These are phyloP conservation scores for Fusarium praegraminearum DNA, from an alignment of 2,329 filamentous ascomycete species.

Conservation along the genomic window DNA sequence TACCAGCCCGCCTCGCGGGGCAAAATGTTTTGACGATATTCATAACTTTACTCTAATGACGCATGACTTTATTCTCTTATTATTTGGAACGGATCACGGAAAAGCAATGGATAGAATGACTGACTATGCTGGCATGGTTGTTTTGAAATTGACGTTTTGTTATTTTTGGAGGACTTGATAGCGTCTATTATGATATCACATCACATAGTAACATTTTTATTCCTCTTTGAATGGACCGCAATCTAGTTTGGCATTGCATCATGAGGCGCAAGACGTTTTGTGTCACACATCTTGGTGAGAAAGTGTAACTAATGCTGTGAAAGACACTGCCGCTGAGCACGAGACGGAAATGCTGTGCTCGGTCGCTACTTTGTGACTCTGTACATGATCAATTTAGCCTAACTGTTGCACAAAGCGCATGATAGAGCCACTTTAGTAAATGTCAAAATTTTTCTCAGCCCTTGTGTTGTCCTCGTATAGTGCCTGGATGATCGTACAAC, in stretches of 20 bases:
- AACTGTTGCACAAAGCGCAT: not conserved
- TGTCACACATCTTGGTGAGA: not conserved
- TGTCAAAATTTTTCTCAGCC: not conserved
- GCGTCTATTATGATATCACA: constrained; percentile 7
- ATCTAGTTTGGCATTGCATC: not conserved
- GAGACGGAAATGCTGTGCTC: not conserved
- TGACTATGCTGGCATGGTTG: constrained; percentile 42
- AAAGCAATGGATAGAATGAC: constrained; percentile 27
- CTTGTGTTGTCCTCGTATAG: not conserved
- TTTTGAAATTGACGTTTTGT: constrained; percentile 13
- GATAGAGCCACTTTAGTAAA: not conserved
- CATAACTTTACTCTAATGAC: constrained; percentile 31
- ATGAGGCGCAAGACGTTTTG: not conserved
- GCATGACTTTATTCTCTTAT: not conserved
- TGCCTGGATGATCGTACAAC: not conserved
- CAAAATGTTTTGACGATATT: constrained; percentile 40
- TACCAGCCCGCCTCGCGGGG: constrained; percentile 17
- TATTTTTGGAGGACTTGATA: constrained; percentile 9
- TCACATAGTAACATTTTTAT: constrained; percentile 8
- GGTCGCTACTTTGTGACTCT: not conserved
- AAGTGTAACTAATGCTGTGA: not conserved
- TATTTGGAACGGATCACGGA: constrained; percentile 11
- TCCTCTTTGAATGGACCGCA: not conserved
- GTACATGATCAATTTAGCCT: not conserved
- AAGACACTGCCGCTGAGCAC: not conserved